phyloP scores from a whole-genome alignment of 331 rosid genomes.

The Malus hybrid region DNA sequence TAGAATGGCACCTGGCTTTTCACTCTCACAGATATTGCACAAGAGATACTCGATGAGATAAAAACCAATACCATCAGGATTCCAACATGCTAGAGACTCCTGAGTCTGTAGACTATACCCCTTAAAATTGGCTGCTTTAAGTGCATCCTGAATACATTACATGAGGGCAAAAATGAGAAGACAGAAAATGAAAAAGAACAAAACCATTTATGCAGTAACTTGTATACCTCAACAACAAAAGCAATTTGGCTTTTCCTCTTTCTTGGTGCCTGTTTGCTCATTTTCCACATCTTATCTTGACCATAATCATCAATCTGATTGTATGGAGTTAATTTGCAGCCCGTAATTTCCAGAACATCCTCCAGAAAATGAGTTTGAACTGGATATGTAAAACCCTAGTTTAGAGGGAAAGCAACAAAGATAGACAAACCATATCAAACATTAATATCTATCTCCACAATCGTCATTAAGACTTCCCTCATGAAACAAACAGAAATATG shows the following conservation, averaged over 20 bases:
- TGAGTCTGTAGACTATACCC: conserved; percentile 60
- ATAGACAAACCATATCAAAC: background rate
- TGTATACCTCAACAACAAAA: conserved; percentile 68
- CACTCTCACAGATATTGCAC: conserved; percentile 70
- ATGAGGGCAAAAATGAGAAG: conserved; percentile 10
- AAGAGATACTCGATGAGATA: conserved; percentile 71
- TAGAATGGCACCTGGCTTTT: conserved; percentile 80
- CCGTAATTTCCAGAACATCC: conserved; percentile 73
- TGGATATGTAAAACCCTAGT: conserved; percentile 83
- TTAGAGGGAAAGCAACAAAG: conserved; percentile 6
- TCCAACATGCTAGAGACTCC: conserved; percentile 89
- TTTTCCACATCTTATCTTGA: conserved; percentile 89
- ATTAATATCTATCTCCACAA: background rate
- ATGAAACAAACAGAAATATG: background rate
- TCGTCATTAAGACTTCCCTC: background rate
- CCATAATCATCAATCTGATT: conserved; percentile 98
- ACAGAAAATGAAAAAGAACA: background rate
- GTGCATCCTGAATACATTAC: conserved; percentile 64
- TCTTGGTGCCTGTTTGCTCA: conserved; percentile 86
- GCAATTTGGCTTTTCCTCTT: conserved; percentile 97
- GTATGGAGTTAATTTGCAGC: conserved; percentile 63
- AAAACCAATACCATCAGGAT: conserved; percentile 87
- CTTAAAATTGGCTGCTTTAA: conserved; percentile 63
- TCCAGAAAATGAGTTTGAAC: conserved; percentile 82
- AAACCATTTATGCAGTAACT: conserved; percentile 11